phyloP scores from a whole-genome alignment of 305 asterid genomes.

The Fraxinus floribunda region DNA sequence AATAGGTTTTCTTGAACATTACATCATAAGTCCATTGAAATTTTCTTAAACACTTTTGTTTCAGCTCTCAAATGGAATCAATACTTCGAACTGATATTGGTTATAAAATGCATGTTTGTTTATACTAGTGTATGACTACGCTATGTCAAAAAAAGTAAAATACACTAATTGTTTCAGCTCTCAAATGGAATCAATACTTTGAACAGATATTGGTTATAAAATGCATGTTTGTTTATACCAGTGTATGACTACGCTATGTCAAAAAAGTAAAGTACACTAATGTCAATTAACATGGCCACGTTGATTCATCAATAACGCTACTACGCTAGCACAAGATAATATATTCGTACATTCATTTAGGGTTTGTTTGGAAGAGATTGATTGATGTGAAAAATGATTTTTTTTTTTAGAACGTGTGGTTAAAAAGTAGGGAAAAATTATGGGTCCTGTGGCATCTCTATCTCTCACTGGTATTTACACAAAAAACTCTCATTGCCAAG shows the following conservation, averaged over 20 bases:
- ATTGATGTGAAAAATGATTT: neutral
- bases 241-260: neutral
- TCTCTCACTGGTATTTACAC: conserved; percentile 32
- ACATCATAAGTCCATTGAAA: neutral
- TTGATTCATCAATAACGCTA: neutral
- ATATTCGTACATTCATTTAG: neutral
- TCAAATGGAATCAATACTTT: neutral
- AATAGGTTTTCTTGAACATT: neutral
- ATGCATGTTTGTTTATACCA: neutral
- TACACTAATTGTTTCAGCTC: neutral
- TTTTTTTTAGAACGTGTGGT: neutral
- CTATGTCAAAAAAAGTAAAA: neutral
- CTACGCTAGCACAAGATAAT: neutral
- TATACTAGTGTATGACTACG: neutral
- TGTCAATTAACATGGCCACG: neutral
- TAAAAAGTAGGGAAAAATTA: neutral
- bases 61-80: neutral
- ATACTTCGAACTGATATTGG: neutral
- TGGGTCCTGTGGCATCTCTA: conserved; percentile 19
- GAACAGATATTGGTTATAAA: neutral
- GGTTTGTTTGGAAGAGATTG: neutral
- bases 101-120: neutral
- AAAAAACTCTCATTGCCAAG: conserved; percentile 31
- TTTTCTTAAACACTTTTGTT: neutral
- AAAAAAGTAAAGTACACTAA: neutral